Conservation (phyloP, 805 yeast genomes). For the Candida golubevii region DNA sequence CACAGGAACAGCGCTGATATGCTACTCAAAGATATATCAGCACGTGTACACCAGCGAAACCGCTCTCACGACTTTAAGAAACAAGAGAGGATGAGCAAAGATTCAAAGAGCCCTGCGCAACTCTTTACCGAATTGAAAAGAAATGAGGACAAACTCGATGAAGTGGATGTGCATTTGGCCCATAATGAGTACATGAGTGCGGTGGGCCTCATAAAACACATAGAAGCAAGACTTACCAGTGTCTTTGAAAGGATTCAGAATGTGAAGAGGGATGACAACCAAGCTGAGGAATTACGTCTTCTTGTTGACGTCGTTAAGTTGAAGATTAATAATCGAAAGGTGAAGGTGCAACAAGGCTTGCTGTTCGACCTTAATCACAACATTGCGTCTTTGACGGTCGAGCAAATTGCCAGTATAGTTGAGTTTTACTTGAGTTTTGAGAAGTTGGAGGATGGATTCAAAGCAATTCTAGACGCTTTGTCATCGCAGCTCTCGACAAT, state of each 20-base stretch:
- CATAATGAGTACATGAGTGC: slow-evolving; percentile 51
- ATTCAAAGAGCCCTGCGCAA: slow-evolving; percentile 17
- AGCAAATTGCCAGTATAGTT: slow-evolving; percentile 31
- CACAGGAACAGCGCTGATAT: slow-evolving; percentile 35
- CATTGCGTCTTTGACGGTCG: slow-evolving; percentile 27
- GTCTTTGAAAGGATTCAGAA: slow-evolving; percentile 25
- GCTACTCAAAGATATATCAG: slow-evolving; percentile 53
- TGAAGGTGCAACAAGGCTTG: slow-evolving; percentile 33
- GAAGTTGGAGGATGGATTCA: slow-evolving; percentile 33
- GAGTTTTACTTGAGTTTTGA: slow-evolving; percentile 33
- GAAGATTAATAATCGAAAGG: slow-evolving; percentile 36
- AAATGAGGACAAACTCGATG: slow-evolving; percentile 62
- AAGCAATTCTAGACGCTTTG: slow-evolving; percentile 32
- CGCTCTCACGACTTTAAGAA: slow-evolving; percentile 44
- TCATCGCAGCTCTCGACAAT: slow-evolving; percentile 28
- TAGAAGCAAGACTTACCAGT: slow-evolving; percentile 28
- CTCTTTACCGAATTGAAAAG: slow-evolving; percentile 44
- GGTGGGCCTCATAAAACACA: slow-evolving; percentile 38
- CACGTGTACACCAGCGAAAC: slow-evolving; percentile 58
- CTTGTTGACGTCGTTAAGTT: slow-evolving; percentile 40
- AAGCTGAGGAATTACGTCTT: slow-evolving; percentile 24
- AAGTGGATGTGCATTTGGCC: slow-evolving; percentile 62
- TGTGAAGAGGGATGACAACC: slow-evolving; percentile 10
- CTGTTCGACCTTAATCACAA: slow-evolving; percentile 36
- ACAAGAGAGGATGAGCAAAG: slow-evolving; percentile 8